Base-by-base conservation (phyloP, 176 grass and related monocot species). In the Stipa capillata region DNA sequence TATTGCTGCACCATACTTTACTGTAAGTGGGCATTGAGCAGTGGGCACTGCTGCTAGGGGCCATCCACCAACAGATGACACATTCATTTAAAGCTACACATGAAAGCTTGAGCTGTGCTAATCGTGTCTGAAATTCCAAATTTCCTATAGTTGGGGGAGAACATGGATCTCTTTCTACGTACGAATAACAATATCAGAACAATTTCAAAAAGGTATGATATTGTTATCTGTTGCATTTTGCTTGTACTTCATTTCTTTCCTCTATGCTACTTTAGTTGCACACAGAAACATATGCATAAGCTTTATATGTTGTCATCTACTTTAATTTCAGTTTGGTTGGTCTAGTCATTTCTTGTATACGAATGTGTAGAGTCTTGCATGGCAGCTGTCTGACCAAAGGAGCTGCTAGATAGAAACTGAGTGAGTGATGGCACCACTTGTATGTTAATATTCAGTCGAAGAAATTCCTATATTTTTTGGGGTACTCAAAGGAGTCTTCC, bases 201-300 rank as follows among this genome's bases (percentile, higher is more conserved):
- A 67, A 87, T 92, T 92, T 83, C 77, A 27, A 88, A 88, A 81
- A 86, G 93, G 93, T 97, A 86, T 23, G 32, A 8, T 52, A 73
- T 81, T 79, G 25, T 42, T 43, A 64, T 74, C 24, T 43, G 32
- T 51, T 80, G 32, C 47, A 81, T 43, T 80, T 75, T 41, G 17
- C 13, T 65, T 64, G 32, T 62, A 40, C 73, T 72, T 70, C n/a
- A 21, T 63, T 29, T 72, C 15, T 41, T 64, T 11, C 13, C 8
- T 65, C 5, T 49, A 65, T 62, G 31, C 18, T 72, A 43, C 27
- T 52, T 80, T 56, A 74, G 34, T 42, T 84, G 24, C 18, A 42
- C 57, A n/a, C 32, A 42, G 6, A 2, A n/a, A 27, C 34, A 50
- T 56, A 55, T 47, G 29, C 9, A 9, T 48, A 69, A 20, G 65